These are phyloP conservation scores for Fusarium globosum DNA, from an alignment of 2,329 filamentous ascomycete genomes.

Conservation along the genomic window DNA sequence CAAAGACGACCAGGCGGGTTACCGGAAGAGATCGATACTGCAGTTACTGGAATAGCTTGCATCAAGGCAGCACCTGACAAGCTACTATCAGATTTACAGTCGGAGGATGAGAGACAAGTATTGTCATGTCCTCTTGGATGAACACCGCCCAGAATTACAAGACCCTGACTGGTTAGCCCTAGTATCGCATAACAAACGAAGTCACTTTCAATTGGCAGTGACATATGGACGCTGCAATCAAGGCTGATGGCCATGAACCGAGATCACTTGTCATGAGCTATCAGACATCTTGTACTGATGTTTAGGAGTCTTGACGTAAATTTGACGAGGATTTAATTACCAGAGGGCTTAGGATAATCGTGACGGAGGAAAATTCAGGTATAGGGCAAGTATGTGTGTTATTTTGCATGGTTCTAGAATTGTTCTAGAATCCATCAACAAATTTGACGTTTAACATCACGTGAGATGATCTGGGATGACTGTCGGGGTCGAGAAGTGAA, in stretches of 20 bases:
- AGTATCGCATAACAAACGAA: not conserved
- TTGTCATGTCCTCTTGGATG: not conserved
- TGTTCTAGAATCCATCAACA: slow-evolving; percentile 18
- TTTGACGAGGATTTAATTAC: not conserved
- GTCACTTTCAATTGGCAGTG: not conserved
- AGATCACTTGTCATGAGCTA: not conserved
- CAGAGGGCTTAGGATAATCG: not conserved
- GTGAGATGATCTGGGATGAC: not conserved
- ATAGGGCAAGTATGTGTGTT: too few species aligned
- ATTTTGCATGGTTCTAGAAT: not conserved
- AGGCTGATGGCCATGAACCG: not conserved
- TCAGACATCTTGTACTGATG: not conserved
- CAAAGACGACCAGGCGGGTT: not conserved
- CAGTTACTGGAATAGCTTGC: not conserved
- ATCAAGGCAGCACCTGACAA: not conserved
- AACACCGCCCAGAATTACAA: not conserved
- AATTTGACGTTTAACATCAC: slow-evolving; percentile 10
- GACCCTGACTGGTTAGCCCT: not conserved
- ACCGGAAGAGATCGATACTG: not conserved
- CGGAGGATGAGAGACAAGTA: not conserved
- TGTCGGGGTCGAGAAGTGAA: not conserved
- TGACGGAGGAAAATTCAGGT: too few species aligned
- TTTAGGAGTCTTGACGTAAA: not conserved
- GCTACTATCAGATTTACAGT: not conserved
- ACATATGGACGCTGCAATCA: not conserved